Conservation (phyloP, 2,329 filamentous ascomycete genomes). For the Sporothrix humicola region DNA sequence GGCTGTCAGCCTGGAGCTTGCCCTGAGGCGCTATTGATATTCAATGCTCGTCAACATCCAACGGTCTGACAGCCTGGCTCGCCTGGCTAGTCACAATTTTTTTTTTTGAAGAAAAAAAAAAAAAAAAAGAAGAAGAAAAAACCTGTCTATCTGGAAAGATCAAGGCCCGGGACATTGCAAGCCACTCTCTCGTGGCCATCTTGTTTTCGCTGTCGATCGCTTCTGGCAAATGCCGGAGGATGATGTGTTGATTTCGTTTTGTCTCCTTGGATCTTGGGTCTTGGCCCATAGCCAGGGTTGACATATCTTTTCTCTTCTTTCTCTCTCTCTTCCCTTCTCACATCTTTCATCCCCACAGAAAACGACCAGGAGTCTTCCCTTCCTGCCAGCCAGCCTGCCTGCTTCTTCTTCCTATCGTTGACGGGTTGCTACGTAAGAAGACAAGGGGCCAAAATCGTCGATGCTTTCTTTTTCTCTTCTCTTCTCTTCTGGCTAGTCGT, state of each 20-base stretch:
- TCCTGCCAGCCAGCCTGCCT: no score
- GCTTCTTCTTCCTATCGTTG: not conserved
- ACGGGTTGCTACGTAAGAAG: slow-evolving; percentile 18
- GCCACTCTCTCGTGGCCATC: not conserved
- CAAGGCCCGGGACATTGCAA: no score
- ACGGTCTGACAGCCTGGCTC: slow-evolving; percentile 24
- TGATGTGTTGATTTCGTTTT: slow-evolving; percentile 13
- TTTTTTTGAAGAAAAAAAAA: no score
- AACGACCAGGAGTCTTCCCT: not conserved
- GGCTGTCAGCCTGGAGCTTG: not conserved
- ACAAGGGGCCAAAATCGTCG: not conserved
- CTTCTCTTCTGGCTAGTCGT: not conserved
- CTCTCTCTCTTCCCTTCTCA: not conserved
- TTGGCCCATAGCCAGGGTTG: not conserved
- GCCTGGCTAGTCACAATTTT: not conserved
- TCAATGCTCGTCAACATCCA: slow-evolving; percentile 2
- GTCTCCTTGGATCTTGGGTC: slow-evolving; percentile 5
- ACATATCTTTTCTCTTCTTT: not conserved
- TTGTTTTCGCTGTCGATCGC: slow-evolving; percentile 17
- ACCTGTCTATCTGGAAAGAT: no score
- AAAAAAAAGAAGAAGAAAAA: no score
- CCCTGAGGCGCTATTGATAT: not conserved
- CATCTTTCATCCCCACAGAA: slow-evolving; percentile 14
- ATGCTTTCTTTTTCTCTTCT: not conserved
- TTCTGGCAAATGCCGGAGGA: slow-evolving; percentile 15